phyloP scores from a whole-genome alignment of 2,329 filamentous ascomycete species.

The Fusarium keratoplasticum region DNA sequence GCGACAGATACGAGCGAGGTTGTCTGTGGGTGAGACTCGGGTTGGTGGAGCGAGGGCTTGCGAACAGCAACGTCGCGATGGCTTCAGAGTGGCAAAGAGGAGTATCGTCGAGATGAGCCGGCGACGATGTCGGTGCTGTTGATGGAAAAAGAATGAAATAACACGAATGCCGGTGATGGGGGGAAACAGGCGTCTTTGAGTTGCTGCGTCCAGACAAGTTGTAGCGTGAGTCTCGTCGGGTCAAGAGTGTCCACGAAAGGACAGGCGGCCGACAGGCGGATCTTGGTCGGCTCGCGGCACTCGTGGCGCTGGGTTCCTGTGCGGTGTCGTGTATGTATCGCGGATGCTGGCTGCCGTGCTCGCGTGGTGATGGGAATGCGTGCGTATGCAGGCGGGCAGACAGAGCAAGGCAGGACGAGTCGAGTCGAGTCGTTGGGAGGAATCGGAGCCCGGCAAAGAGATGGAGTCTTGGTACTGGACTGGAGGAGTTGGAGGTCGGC shows the following conservation, averaged over 20 bases:
- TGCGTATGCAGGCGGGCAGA: not conserved
- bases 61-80: not conserved
- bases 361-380: conserved; percentile 10
- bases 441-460: conserved; percentile 33
- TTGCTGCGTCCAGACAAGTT: not conserved
- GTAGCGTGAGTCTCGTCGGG: conserved; percentile 8
- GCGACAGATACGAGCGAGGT: not conserved
- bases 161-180: conserved; percentile 6
- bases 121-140: not conserved
- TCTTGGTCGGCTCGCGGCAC: conserved; percentile 19
- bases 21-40: not conserved
- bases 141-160: conserved; percentile 1
- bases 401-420: not conserved
- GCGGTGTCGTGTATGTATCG: not conserved
- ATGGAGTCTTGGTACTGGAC: conserved; percentile 14
- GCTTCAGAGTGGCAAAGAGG: not conserved
- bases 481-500: not conserved
- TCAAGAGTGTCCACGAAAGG: conserved; percentile 21
- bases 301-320: conserved; percentile 22
- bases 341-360: conserved; percentile 1
- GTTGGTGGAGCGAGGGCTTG: not conserved
- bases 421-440: not conserved
- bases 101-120: not conserved
- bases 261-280: conserved; percentile 12
- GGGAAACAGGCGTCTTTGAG: conserved; percentile 17